Percentiles rank a stretch among this genome's conserved stretches.
These are phyloP conservation scores for Triglochin maritima DNA, from an alignment of 106 monocot species.

Conservation along the genomic window DNA sequence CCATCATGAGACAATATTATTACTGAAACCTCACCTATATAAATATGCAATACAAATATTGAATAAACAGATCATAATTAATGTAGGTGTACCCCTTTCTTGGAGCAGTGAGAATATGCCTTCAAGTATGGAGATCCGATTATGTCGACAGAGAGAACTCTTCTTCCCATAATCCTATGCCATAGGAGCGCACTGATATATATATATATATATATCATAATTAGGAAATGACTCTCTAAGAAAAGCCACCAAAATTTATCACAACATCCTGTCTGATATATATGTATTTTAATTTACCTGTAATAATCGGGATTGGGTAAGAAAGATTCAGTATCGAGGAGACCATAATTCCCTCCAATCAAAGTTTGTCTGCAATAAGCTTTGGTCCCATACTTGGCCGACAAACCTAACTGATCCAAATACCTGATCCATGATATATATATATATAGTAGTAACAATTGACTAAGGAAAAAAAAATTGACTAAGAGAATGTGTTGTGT, in stretches of 20 bases:
- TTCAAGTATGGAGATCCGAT: constrained; percentile 58
- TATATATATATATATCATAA: not conserved
- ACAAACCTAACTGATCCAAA: constrained; percentile 29
- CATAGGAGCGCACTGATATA: constrained; percentile 51
- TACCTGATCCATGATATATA: constrained; percentile 24
- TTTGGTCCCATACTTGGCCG: constrained; percentile 20
- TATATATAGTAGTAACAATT: not conserved
- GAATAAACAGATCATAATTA: not conserved
- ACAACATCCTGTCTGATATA: not conserved
- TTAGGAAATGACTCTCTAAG: not conserved
- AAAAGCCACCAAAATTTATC: not conserved
- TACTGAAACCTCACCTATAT: not conserved
- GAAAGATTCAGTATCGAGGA: constrained; percentile 21
- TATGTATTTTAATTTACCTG: not conserved
- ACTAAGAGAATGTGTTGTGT: constrained; percentile 3
- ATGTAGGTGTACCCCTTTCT: constrained; percentile 33
- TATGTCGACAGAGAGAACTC: constrained; percentile 52
- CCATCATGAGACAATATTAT: too few relatives aligned
- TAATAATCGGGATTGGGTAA: constrained; percentile 38
- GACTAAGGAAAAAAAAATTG: constrained; percentile 1
- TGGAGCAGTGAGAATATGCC: constrained; percentile 77
- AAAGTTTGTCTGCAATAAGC: constrained; percentile 26
- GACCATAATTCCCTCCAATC: constrained; percentile 38
- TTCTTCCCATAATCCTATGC: constrained; percentile 75
- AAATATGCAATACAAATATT: not conserved